Evolutionary conservation across 352 stramenopile species (phyloP), one percentile per base, ranked within the genome.

Genomic region (Pythium angustatum): DNA sequence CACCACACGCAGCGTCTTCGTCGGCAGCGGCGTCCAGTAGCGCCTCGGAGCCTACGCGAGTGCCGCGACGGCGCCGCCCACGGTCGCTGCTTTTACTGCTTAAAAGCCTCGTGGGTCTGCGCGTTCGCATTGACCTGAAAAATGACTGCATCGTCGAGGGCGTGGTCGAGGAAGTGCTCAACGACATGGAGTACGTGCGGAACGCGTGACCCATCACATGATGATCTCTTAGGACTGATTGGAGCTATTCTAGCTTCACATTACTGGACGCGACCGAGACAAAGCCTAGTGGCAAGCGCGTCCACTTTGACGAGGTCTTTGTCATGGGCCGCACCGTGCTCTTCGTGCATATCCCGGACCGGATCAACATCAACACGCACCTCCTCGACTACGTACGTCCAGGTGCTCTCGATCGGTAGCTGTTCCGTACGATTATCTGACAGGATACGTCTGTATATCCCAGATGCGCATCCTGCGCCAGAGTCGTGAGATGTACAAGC

Each of bases 261-360:
- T 67, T 94, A 48, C 62, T 92, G 24, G 78, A 94, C 61, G 85
- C 81, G 4, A 77, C 66, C 36, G 85, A 94, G 60, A 94, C 71
- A 19, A 94, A 92, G 45, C 73, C 83, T 15, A 88, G 85, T 41
- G 87, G 87, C 14, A 64, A 66, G 5, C 79, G 63, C 11, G 27
- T 88, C 30, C 67, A 71, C 60, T 77, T 96, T 48, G 87, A 96
- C 44, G 87, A 96, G 44, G 80, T 96, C 21, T 96, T 94, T 31
- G 84, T 96, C 55, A 96, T 96, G 85, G 87, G 87, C 52, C 86
- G 85, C 41, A 94, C 82, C 14, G 79, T 96, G 52, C 68, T 96
- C 12, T 96, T 87, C 62, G 87, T 96, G 21, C 85, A 96, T 69
- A 94, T 96, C 30, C 87, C 87, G 5, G 84, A 96, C 67, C 79